Percentiles rank a stretch among this genome's conserved stretches.
These are phyloP conservation scores for Nepenthes gracilis DNA, from an alignment of 148 eudicot genomes.

Conservation along the genomic window DNA sequence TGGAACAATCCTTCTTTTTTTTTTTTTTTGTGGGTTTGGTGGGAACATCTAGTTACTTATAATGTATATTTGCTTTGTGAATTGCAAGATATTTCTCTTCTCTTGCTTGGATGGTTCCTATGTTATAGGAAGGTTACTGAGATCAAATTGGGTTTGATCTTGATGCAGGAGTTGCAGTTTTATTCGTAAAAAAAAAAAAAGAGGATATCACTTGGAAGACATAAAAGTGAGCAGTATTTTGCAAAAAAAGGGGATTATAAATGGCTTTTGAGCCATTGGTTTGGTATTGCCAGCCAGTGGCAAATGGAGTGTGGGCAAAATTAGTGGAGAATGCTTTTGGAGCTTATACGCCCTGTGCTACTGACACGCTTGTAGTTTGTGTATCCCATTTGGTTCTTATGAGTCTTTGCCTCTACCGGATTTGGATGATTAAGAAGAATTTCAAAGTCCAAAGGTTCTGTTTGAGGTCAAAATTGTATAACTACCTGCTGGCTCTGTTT, in stretches of 20 bases:
- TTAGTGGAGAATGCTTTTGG: constrained; percentile 75
- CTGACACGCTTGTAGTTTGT: constrained; percentile 50
- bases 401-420: constrained; percentile 59
- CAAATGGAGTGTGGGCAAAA: constrained; percentile 77
- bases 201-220: background rate
- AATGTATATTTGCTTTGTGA: too few species aligned
- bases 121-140: background rate
- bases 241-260: background rate
- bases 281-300: constrained; percentile 87
- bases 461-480: constrained; percentile 69
- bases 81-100: too few species aligned
- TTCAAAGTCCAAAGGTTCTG: constrained; percentile 38
- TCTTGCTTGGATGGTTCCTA: too few species aligned
- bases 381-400: constrained; percentile 60
- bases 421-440: constrained; percentile 63
- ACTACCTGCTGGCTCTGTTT: constrained; percentile 56
- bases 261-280: constrained; percentile 77
- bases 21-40: too few species aligned
- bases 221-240: background rate
- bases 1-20: too few species aligned
- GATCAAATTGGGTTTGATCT: background rate
- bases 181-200: background rate
- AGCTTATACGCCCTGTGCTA: constrained; percentile 85
- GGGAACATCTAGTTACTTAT: too few species aligned
- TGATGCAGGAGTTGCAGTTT: constrained; percentile 2